Evolutionary conservation across 768 basidiomycete genomes (phyloP).

Genomic region (Lactarius deliciosus): DNA sequence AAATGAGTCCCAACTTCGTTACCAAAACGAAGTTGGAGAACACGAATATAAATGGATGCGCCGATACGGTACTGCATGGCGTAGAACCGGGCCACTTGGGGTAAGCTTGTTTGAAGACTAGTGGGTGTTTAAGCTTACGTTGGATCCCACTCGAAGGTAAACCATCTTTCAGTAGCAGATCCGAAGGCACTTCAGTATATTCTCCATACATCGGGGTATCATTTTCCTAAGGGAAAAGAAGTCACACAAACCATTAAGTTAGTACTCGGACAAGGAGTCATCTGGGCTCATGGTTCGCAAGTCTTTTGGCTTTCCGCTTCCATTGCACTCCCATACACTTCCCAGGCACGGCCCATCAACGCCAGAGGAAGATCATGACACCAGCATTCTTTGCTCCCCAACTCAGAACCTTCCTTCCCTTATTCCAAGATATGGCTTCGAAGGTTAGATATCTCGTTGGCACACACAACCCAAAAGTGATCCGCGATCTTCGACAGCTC

Average conservation of each 20-base stretch:
- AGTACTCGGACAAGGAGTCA: conserved; percentile 29
- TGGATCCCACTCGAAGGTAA: conserved; percentile 11
- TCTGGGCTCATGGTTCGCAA: conserved; percentile 30
- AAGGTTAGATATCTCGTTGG: conserved; percentile 13
- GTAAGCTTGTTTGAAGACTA: conserved; percentile 22
- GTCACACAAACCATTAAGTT: conserved; percentile 22
- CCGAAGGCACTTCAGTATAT: conserved; percentile 35
- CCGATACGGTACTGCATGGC: conserved; percentile 34
- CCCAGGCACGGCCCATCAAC: conserved; percentile 31
- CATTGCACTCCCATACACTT: not conserved
- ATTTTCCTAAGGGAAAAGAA: conserved; percentile 28
- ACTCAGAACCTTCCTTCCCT: conserved; percentile 33
- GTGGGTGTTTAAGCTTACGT: not conserved
- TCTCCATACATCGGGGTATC: conserved; percentile 35
- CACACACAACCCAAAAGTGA: conserved; percentile 1
- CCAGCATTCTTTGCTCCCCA: conserved; percentile 35
- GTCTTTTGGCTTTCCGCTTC: not conserved
- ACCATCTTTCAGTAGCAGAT: conserved; percentile 8
- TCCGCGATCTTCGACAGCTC: conserved; percentile 25
- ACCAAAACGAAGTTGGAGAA: conserved; percentile 36
- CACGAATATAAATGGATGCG: conserved; percentile 31
- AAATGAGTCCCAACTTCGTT: conserved; percentile 30
- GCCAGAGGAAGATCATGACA: conserved; percentile 35
- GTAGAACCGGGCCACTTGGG: conserved; percentile 28
- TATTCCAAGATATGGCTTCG: conserved; percentile 28